Percentiles rank a stretch among this genome's conserved stretches.
These are phyloP conservation scores for Chalaropsis thielavioides DNA, from an alignment of 2,329 filamentous ascomycete genomes.

Conservation along the genomic window DNA sequence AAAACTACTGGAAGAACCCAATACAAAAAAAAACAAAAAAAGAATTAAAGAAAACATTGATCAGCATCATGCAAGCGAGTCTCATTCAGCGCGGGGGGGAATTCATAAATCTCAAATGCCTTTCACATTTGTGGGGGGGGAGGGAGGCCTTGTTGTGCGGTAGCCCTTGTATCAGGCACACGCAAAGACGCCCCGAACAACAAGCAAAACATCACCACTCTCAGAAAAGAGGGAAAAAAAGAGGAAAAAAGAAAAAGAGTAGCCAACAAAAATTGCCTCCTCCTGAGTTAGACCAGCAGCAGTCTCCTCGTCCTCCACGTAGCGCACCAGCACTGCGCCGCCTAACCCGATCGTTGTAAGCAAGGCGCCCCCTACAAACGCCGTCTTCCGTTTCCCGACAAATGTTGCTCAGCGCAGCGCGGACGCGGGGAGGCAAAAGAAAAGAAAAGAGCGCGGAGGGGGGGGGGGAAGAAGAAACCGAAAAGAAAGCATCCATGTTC, in stretches of 20 bases:
- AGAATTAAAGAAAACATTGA: background rate
- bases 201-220: background rate
- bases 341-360: too few species aligned
- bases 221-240: background rate
- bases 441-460: background rate
- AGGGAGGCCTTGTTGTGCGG: background rate
- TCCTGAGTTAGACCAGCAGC: background rate
- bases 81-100: background rate
- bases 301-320: too few species aligned
- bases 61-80: background rate
- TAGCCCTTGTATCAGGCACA: background rate
- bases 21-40: background rate
- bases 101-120: background rate
- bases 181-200: too few species aligned
- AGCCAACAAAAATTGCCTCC: background rate
- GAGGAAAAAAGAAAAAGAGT: background rate
- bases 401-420: background rate
- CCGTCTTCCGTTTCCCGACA: background rate
- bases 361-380: background rate
- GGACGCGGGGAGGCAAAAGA: background rate
- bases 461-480: background rate
- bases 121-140: background rate
- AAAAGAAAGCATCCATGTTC: background rate
- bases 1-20: too few species aligned
- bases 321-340: too few species aligned